These are phyloP conservation scores for Cyclotella baltica DNA, from an alignment of 108 stramenopile species.

Conservation along the genomic window DNA sequence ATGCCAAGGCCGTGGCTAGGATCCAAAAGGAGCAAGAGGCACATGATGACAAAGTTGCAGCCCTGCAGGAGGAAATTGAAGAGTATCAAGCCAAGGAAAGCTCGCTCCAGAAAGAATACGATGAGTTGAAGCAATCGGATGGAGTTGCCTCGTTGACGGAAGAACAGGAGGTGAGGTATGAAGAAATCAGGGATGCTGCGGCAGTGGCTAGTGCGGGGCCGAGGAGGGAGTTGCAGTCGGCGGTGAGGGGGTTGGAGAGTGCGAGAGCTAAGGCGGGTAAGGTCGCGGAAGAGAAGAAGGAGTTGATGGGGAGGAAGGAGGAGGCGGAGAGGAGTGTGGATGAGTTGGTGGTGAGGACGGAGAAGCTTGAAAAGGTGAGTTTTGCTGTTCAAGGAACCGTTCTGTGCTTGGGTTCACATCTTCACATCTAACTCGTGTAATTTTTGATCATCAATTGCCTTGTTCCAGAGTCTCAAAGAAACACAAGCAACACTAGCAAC, in stretches of 20 bases:
- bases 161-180: constrained; percentile 87
- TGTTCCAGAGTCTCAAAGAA: constrained; percentile 66
- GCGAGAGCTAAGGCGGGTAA: constrained; percentile 73
- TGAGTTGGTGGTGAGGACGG: constrained; percentile 62
- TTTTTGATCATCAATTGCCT: background rate
- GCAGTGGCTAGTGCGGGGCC: constrained; percentile 83
- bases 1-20: constrained; percentile 64
- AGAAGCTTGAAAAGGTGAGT: constrained; percentile 69
- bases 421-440: background rate
- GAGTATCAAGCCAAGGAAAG: constrained; percentile 56
- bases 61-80: constrained; percentile 64
- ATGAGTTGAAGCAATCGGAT: constrained; percentile 78
- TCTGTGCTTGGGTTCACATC: background rate
- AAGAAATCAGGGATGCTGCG: constrained; percentile 81
- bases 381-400: background rate
- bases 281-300: constrained; percentile 67
- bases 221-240: constrained; percentile 57
- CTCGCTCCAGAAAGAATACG: constrained; percentile 79
- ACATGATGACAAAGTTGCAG: constrained; percentile 64
- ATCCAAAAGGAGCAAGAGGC: constrained; percentile 64
- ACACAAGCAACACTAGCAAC: constrained; percentile 63
- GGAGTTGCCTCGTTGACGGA: constrained; percentile 68
- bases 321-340: constrained; percentile 62
- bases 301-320: constrained; percentile 54
- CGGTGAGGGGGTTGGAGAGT: constrained; percentile 66